Evolutionary conservation across 208 protist species (phyloP).

Genomic region (Acanthamoeba divionensis): DNA sequence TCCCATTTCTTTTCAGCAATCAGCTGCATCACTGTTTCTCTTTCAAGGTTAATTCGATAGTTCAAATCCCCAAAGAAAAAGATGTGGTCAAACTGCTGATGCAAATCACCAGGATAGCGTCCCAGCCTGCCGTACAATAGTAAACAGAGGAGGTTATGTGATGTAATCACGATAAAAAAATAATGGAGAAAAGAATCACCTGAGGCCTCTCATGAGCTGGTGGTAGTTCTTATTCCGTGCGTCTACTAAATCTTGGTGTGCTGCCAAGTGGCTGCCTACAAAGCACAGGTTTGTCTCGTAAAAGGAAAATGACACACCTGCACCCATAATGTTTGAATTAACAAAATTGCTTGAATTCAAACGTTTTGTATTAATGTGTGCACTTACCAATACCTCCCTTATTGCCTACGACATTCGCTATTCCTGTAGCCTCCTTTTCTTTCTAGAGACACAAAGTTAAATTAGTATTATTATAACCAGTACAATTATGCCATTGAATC

Average conservation of each 20-base stretch:
- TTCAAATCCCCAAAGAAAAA: slow-evolving; percentile 51
- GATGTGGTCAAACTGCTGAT: slow-evolving; percentile 49
- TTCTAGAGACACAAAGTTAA: background rate
- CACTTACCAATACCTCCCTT: slow-evolving; percentile 24
- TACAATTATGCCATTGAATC: background rate
- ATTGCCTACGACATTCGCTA: slow-evolving; percentile 54
- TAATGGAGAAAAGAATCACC: too few species aligned
- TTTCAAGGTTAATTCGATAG: background rate
- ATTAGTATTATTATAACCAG: background rate
- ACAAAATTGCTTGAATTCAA: too few species aligned
- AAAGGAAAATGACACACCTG: slow-evolving; percentile 26
- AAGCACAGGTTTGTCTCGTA: slow-evolving; percentile 53
- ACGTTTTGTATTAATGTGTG: too few species aligned
- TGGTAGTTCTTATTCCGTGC: slow-evolving; percentile 49
- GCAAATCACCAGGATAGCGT: background rate
- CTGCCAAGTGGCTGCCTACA: slow-evolving; percentile 19
- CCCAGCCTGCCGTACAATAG: too few species aligned
- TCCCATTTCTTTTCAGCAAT: background rate
- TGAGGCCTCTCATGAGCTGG: background rate
- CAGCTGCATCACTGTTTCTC: background rate
- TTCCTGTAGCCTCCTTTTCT: slow-evolving; percentile 44
- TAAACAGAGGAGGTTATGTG: too few species aligned
- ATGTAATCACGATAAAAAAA: too few species aligned
- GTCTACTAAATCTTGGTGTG: background rate
- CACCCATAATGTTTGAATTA: too few species aligned